Base-by-base conservation (phyloP, 2,329 filamentous ascomycete genomes). In the Paecilomyces niveus region DNA sequence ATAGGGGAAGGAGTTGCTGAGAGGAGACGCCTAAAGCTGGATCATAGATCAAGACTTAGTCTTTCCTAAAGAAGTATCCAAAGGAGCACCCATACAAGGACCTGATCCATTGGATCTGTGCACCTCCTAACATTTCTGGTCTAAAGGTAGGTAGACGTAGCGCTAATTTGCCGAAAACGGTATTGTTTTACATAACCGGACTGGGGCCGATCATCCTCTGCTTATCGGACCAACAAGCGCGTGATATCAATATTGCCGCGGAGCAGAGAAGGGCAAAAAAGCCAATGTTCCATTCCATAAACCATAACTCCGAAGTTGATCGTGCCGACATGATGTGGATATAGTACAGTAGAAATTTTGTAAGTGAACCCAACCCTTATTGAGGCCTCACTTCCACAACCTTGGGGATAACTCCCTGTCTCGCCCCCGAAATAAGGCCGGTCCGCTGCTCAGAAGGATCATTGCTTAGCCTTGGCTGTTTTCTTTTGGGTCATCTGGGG, bases 401-500 rank as follows among this genome's bases (percentile, higher is more conserved):
- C 15, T 45, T 18, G 4, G 15, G 13, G 18, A 21, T 45, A n/a
- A 18, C n/a, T 45, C 39, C 39, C 39, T 45, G n/a, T 21, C 18
- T 18, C 15, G n/a, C n/a, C 6, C 50, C 22, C 22, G 50, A 52
- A 52, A 52, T 29, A 2, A 24, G 26, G 1, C 22, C 3, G 45
- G 50, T 3, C 6, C 39, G 50, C 13, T 52, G 50, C 6, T 52
- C 26, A 15, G 10, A 21, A 51, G 18, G 53, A 52, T 57, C 26
- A 54, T 62, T 59, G 29, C 32, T 32, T 52, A 22, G 55, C 51
- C n/a, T 18, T 26, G 3, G 39, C 51, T n/a, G 51, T n/a, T 54
- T 59, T 62, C 57, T 55, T 57, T 45, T 58, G 59, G 13, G 52
- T 61, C 7, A 61, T 52, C 61, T 62, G 50, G 24, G 7, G 15